phyloP scores from a whole-genome alignment of 2,329 filamentous ascomycete species.

The Monilinia vaccinii-corymbosi region DNA sequence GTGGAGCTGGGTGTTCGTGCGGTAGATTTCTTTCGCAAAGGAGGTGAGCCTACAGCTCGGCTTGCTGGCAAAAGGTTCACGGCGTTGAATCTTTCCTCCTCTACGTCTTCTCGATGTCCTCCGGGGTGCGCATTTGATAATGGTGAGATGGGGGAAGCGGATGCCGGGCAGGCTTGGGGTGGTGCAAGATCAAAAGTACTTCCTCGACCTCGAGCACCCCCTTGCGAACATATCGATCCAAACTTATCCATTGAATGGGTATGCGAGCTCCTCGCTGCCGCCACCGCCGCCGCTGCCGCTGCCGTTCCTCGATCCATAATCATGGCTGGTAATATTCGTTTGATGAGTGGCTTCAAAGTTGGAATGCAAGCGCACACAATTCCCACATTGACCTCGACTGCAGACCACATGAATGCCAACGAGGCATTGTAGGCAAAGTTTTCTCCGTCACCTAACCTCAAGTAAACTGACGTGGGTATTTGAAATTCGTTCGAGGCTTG shows the following conservation, averaged over 20 bases:
- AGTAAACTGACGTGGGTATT: constrained; percentile 1
- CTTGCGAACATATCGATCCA: constrained; percentile 17
- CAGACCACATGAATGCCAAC: constrained; percentile 86
- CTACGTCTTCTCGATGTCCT: constrained; percentile 11
- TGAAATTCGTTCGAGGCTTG: constrained; percentile 26
- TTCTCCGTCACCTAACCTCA: constrained; percentile 37
- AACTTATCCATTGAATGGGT: constrained; percentile 9
- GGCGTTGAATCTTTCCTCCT: constrained; percentile 19
- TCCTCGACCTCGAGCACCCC: not conserved
- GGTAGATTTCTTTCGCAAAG: constrained; percentile 8
- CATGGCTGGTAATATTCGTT: constrained; percentile 32
- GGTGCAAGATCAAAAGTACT: not conserved
- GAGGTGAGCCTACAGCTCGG: not conserved
- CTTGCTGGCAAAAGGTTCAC: constrained; percentile 25
- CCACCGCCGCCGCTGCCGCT: constrained; percentile 4
- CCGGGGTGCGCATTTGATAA: constrained; percentile 10
- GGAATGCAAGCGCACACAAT: constrained; percentile 91
- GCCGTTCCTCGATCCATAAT: constrained; percentile 17
- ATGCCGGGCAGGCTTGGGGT: not conserved
- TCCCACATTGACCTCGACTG: constrained; percentile 82
- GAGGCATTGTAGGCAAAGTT: constrained; percentile 68
- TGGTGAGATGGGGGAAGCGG: constrained; percentile 4
- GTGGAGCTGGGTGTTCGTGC: constrained; percentile 32
- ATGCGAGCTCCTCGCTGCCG: not conserved
- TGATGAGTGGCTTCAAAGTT: constrained; percentile 76